Conservation (phyloP, 139 green algal genomes). For the Volvox reticuliferus region DNA sequence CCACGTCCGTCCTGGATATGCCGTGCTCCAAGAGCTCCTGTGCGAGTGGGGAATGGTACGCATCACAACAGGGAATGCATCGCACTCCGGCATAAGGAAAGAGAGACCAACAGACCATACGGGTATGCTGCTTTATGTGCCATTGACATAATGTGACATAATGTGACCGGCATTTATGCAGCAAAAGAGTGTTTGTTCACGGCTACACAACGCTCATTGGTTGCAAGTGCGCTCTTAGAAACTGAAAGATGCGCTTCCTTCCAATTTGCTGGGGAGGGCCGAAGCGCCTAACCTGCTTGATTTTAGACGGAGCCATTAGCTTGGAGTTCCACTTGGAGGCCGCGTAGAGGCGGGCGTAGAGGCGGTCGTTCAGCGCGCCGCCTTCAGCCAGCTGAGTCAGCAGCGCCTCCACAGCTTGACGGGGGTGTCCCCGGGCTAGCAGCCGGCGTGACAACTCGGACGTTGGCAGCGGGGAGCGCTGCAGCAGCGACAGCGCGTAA, state of each 20-base stretch:
- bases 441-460: slow-evolving; percentile 23
- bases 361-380: slow-evolving; percentile 25
- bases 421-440: slow-evolving; percentile 16
- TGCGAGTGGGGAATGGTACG: background rate
- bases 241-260: too few species aligned
- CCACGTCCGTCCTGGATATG: background rate
- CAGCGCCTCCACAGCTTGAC: background rate
- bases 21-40: slow-evolving; percentile 29
- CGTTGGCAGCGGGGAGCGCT: slow-evolving; percentile 8
- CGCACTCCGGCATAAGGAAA: background rate
- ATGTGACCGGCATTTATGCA: too few species aligned
- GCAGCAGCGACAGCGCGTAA: slow-evolving; percentile 5
- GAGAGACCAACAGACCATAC: background rate
- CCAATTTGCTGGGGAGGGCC: too few species aligned
- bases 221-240: too few species aligned
- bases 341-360: slow-evolving; percentile 48
- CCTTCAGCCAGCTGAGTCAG: slow-evolving; percentile 16
- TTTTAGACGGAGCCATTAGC: slow-evolving; percentile 24
- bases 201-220: too few species aligned
- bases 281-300: slow-evolving; percentile 38
- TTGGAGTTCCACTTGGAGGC: slow-evolving; percentile 38
- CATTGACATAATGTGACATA: too few species aligned
- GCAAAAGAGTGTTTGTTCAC: too few species aligned
- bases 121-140: too few species aligned
- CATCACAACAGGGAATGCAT: background rate